Evolutionary conservation across 345 rosid genomes (phyloP).

Genomic region (Gossypium mustelinum): DNA sequence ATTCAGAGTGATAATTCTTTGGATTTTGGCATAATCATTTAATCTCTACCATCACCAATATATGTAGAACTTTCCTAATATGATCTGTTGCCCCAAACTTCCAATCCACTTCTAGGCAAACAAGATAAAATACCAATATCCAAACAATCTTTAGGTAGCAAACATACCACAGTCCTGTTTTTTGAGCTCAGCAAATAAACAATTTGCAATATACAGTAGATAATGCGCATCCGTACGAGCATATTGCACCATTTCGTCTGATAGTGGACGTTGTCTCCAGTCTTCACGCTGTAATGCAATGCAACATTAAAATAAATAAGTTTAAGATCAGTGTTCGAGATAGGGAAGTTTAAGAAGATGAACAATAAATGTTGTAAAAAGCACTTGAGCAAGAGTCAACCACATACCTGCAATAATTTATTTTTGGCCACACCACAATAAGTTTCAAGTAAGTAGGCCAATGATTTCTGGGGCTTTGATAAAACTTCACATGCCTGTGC

Average conservation of each 20-base stretch:
- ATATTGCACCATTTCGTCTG: conserved; percentile 71
- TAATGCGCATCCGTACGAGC: conserved; percentile 85
- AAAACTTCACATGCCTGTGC: conserved; percentile 82
- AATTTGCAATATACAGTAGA: conserved; percentile 63
- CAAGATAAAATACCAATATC: conserved; percentile 9
- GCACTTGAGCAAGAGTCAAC: conserved; percentile 1
- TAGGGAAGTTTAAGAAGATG: not conserved
- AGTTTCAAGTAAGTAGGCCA: conserved; percentile 83
- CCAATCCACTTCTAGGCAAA: conserved; percentile 9
- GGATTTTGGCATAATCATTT: not conserved
- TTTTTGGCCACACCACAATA: conserved; percentile 72
- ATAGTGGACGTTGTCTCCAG: conserved; percentile 94
- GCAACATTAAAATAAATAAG: conserved; percentile 14
- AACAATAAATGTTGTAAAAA: conserved; percentile 9
- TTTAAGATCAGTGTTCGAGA: conserved; percentile 9
- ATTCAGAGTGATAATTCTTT: not conserved
- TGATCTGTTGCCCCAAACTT: conserved; percentile 5
- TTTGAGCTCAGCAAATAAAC: conserved; percentile 62
- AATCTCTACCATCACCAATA: not conserved
- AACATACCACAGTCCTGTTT: conserved; percentile 52
- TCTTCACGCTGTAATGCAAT: conserved; percentile 73
- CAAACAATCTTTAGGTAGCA: conserved; percentile 11
- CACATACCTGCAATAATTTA: conserved; percentile 76
- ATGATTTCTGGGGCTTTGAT: conserved; percentile 80
- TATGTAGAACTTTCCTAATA: not conserved